These are phyloP conservation scores for Candida yuanshanica DNA, from an alignment of 805 yeast species.

Conservation along the genomic window DNA sequence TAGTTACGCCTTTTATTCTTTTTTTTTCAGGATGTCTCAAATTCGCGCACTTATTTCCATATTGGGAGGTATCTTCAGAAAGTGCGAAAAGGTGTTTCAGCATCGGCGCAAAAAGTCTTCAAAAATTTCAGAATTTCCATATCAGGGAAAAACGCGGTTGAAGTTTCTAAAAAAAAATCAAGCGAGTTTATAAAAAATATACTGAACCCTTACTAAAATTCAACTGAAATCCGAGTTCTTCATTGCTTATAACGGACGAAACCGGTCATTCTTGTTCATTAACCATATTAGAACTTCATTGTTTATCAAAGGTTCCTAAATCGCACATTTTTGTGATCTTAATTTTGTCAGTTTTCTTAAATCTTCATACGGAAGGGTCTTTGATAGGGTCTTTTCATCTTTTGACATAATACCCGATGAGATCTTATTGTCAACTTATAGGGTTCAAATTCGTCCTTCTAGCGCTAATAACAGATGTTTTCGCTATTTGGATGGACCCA, in stretches of 20 bases:
- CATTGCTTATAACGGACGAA: too few relatives aligned
- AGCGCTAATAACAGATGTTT: neutral
- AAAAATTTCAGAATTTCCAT: neutral
- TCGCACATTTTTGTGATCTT: too few relatives aligned
- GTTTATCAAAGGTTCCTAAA: too few relatives aligned
- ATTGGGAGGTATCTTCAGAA: neutral
- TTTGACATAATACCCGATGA: neutral
- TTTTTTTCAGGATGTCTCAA: neutral
- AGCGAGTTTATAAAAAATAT: neutral
- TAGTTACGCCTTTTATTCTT: too few relatives aligned
- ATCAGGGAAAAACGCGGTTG: neutral
- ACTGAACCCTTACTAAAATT: neutral
- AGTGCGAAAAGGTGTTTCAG: neutral
- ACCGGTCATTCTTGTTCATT: too few relatives aligned
- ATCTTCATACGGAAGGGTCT: neutral
- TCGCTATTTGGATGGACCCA: conserved; percentile 24
- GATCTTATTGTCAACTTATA: neutral
- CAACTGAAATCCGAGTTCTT: too few relatives aligned
- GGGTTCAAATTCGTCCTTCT: neutral
- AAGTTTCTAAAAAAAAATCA: neutral
- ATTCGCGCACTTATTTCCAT: neutral
- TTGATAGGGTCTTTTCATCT: neutral
- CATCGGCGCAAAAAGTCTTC: neutral
- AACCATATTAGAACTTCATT: too few relatives aligned
- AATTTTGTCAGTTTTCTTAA: neutral